Evolutionary conservation across 805 yeast genomes (phyloP).

Genomic region (Nakazawaea populi): DNA sequence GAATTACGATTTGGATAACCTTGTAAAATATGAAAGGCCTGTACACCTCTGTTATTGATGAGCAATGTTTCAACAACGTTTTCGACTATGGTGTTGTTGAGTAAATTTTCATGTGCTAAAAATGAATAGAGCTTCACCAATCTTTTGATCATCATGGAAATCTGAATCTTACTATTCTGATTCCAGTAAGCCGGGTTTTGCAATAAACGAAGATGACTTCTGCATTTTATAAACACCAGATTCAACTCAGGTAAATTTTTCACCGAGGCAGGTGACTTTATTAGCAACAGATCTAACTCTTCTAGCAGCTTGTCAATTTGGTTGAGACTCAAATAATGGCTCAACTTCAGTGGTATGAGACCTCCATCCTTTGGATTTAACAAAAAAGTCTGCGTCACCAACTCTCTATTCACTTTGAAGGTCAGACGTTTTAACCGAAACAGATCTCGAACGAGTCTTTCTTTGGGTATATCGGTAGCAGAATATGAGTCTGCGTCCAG

Average conservation of each 20-base stretch:
- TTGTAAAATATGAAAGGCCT: neutral
- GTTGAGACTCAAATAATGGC: neutral
- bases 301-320: neutral
- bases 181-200: neutral
- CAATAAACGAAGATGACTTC: neutral
- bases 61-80: neutral
- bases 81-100: slow-evolving; percentile 2
- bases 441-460: neutral
- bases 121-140: neutral
- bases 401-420: neutral
- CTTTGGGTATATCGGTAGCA: neutral
- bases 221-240: neutral
- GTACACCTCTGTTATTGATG: neutral
- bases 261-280: neutral
- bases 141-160: neutral
- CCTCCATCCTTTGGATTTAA: neutral
- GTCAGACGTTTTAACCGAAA: neutral
- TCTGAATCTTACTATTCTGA: neutral
- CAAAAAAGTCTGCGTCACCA: neutral
- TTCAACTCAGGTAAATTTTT: neutral
- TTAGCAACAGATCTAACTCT: neutral
- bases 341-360: neutral
- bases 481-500: neutral
- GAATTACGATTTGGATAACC: neutral
- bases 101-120: neutral